These are phyloP conservation scores for Parietaria judaica DNA, from an alignment of 306 rosid genomes.

Conservation along the genomic window DNA sequence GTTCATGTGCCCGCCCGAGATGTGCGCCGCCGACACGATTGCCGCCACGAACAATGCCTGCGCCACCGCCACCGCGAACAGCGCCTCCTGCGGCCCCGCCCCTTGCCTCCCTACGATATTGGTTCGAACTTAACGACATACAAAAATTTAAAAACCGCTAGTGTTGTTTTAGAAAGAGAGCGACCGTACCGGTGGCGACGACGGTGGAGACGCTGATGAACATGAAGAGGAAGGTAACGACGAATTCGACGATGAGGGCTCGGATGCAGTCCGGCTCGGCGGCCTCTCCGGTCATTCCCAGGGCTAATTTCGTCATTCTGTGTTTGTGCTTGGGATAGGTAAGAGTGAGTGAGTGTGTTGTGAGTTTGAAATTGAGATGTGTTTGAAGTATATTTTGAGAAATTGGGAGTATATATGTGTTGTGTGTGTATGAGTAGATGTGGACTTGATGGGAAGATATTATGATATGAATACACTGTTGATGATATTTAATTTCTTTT, in stretches of 20 bases:
- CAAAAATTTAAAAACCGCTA: neutral
- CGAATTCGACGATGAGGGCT: slow-evolving; percentile 70
- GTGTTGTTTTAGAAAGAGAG: too few species aligned
- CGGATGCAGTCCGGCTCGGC: slow-evolving; percentile 53
- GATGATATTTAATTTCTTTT: neutral
- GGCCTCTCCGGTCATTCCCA: slow-evolving; percentile 54
- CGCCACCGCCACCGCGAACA: slow-evolving; percentile 62
- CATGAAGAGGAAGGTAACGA: slow-evolving; percentile 77
- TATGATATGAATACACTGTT: too few species aligned
- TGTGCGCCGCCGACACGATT: slow-evolving; percentile 76
- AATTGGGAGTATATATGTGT: too few species aligned
- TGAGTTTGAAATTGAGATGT: too few species aligned
- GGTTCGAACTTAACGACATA: neutral
- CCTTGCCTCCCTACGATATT: slow-evolving; percentile 45
- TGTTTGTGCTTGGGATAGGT: too few species aligned
- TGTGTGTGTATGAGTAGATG: too few species aligned
- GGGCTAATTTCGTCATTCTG: slow-evolving; percentile 52
- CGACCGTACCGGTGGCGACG: slow-evolving; percentile 47
- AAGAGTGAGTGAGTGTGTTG: too few species aligned
- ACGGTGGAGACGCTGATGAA: slow-evolving; percentile 74
- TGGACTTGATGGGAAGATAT: too few species aligned
- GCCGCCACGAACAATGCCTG: slow-evolving; percentile 79
- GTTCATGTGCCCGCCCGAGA: slow-evolving; percentile 90
- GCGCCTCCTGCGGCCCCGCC: slow-evolving; percentile 39
- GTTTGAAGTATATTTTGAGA: too few species aligned